Percentiles rank a stretch among this genome's conserved stretches.
Conservation (phyloP, 139 green algal species). For the Micractinium sp. region DNA sequence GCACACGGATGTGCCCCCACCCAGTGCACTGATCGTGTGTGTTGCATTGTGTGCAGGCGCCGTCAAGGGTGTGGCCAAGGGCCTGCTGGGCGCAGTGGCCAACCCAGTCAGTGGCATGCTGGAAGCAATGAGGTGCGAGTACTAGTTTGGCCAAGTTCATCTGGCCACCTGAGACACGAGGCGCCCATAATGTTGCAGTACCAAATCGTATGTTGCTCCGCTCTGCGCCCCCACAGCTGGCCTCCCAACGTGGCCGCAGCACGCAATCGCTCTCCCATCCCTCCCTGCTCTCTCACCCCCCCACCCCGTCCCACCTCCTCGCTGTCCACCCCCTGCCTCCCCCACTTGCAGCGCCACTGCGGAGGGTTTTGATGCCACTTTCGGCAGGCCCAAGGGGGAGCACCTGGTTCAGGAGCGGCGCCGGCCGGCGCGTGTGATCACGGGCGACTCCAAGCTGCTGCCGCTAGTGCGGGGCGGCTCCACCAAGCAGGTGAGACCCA, state of each 20-base stretch:
- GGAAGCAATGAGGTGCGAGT: conserved; percentile 56
- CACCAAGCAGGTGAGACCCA: background rate
- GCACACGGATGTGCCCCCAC: too few species aligned
- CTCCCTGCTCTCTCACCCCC: background rate
- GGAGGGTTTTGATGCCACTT: conserved; percentile 76
- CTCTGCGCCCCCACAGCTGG: too few species aligned
- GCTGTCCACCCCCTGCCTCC: background rate
- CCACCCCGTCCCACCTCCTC: background rate
- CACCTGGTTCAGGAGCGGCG: conserved; percentile 50
- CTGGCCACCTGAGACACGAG: too few species aligned
- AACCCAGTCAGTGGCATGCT: conserved; percentile 83
- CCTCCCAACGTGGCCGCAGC: too few species aligned
- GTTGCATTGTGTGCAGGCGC: conserved; percentile 31
- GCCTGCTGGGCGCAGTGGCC: conserved; percentile 80
- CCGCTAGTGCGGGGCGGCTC: conserved; percentile 52
- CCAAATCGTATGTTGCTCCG: too few species aligned
- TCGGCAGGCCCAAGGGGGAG: conserved; percentile 50
- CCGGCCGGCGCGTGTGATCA: conserved; percentile 74
- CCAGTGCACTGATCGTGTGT: too few species aligned
- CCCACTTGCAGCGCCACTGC: conserved; percentile 32
- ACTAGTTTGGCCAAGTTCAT: background rate
- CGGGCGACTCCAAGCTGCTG: conserved; percentile 77
- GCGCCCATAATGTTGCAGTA: too few species aligned
- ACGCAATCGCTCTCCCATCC: too few species aligned
- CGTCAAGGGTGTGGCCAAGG: conserved; percentile 69